These are phyloP conservation scores for Beverwykella pulmonaria DNA, from an alignment of 495 filamentous ascomycete species.

Conservation along the genomic window DNA sequence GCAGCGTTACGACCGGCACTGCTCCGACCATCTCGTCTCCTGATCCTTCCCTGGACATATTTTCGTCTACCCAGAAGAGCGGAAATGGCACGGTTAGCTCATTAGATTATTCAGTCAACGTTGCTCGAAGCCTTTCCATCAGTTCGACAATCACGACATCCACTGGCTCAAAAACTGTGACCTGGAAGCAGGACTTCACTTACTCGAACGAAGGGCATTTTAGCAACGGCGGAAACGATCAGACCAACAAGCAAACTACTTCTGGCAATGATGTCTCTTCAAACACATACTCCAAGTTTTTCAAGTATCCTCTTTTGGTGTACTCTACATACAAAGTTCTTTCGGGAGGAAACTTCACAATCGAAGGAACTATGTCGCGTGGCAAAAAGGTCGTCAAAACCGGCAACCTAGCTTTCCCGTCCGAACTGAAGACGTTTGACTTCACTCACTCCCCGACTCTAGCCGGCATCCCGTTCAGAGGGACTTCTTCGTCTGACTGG, in stretches of 20 bases:
- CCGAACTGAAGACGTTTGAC: conserved; percentile 53
- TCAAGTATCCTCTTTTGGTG: conserved; percentile 66
- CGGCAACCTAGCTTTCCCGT: conserved; percentile 64
- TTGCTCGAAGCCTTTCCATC: conserved; percentile 59
- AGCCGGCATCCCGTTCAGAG: conserved; percentile 40
- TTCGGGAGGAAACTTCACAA: conserved; percentile 56
- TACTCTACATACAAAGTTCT: conserved; percentile 55
- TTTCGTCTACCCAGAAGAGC: conserved; percentile 47
- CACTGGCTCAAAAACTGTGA: conserved; percentile 42
- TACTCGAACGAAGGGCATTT: conserved; percentile 61
- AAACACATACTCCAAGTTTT: conserved; percentile 51
- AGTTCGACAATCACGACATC: conserved; percentile 56
- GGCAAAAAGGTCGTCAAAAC: conserved; percentile 58
- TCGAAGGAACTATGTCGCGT: conserved; percentile 61
- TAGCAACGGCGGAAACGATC: conserved; percentile 60
- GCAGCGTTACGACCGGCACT: conserved; percentile 56
- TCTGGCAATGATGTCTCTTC: conserved; percentile 59
- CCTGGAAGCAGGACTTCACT: conserved; percentile 64
- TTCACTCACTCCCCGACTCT: conserved; percentile 2
- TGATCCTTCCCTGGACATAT: conserved; percentile 48
- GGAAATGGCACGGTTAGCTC: conserved; percentile 62
- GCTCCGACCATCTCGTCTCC: conserved; percentile 45
- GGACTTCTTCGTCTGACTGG: conserved; percentile 53
- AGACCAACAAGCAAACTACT: conserved; percentile 64
- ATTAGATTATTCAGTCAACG: conserved; percentile 61